Percentiles rank a stretch among this genome's conserved stretches.
These are phyloP conservation scores for Dactylellina sp. DNA, from an alignment of 2,329 filamentous ascomycete species.

Conservation along the genomic window DNA sequence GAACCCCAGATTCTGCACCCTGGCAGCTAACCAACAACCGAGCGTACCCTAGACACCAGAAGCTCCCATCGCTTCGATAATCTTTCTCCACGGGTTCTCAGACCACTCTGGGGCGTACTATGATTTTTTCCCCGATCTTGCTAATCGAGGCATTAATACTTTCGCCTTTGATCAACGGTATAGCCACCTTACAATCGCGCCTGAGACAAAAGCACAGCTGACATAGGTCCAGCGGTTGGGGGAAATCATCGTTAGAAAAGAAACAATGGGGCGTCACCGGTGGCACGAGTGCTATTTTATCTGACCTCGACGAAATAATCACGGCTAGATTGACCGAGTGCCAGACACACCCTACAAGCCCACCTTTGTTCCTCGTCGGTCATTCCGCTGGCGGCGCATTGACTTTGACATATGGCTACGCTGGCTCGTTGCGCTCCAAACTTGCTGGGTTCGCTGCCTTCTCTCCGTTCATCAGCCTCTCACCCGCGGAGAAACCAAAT, in stretches of 20 bases:
- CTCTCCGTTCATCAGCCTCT: conserved; percentile 81
- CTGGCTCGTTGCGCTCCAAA: conserved; percentile 63
- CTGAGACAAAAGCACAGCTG: background rate
- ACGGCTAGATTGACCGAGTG: conserved; percentile 69
- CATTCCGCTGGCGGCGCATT: conserved; percentile 92
- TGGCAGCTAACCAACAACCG: conserved; percentile 13
- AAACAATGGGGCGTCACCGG: conserved; percentile 74
- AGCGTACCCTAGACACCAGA: conserved; percentile 67
- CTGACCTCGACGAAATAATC: conserved; percentile 83
- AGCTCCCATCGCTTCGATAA: conserved; percentile 75
- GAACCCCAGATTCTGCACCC: conserved; percentile 34
- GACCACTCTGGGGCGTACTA: conserved; percentile 84
- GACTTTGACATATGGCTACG: conserved; percentile 71
- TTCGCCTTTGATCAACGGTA: conserved; percentile 81
- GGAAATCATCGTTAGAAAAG: conserved; percentile 74
- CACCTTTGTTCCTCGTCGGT: conserved; percentile 84
- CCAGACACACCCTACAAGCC: conserved; percentile 62
- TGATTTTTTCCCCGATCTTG: conserved; percentile 77
- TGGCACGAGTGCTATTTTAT: conserved; percentile 76
- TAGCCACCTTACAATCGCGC: background rate
- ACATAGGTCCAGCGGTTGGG: conserved; percentile 74
- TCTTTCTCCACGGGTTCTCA: conserved; percentile 90
- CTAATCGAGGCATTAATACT: conserved; percentile 77
- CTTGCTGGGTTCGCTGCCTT: conserved; percentile 61
- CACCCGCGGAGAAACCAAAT: conserved; percentile 69